Evolutionary conservation across 371 early-diverging fungal species (phyloP), one percentile per base, ranked within the genome.

Genomic region (Mortierella sp.): DNA sequence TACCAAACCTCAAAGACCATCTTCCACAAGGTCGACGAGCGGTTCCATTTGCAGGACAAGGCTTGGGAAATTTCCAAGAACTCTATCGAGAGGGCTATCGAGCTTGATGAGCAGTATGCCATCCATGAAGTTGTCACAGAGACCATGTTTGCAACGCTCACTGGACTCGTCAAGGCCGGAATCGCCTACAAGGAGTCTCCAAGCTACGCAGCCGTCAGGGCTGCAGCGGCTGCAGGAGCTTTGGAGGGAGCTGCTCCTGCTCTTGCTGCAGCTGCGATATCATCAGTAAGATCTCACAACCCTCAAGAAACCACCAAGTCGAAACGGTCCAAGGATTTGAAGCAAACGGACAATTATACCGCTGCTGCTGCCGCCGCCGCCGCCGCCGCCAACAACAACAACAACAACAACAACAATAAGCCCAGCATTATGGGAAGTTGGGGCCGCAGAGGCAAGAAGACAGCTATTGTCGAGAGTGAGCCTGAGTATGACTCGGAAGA

Each of bases 101-200:
- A 90, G 61, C 71, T 91, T 11, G 90, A 91, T 55, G 85, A 88
- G 58, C 87, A 87, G 57, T 91, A 87, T 76, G 87, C 89, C 26
- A 80, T 91, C 43, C 90, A 91, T 68, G 88, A 90, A 68, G 86
- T 84, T 65, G 85, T 89, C 4, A 85, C 87, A 1, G 85, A 84
- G 20, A 85, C 86, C 24, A 60, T 91, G 22, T 88, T 89, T 45
- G 89, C 90, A 0, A 83, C 86, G 0, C 60, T 86, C 49, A 83
- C 88, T 16, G 89, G 90, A 4, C 71, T 90, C 57, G 84, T 89
- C 68, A 90, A 89, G 74, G 92, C 91, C 20, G 88, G 88, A 6
- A 78, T 90, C 32, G 91, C 92, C 1, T 91, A 91, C 63, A 84
- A 88, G 51, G 90, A 90, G 68, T 83, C 91, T 0, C 88, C 90